A percentile compares a stretch with the other conserved stretches of the same genome.
phyloP scores from a whole-genome alignment of 2,329 filamentous ascomycete genomes.

The Cladophialophora exuberans region DNA sequence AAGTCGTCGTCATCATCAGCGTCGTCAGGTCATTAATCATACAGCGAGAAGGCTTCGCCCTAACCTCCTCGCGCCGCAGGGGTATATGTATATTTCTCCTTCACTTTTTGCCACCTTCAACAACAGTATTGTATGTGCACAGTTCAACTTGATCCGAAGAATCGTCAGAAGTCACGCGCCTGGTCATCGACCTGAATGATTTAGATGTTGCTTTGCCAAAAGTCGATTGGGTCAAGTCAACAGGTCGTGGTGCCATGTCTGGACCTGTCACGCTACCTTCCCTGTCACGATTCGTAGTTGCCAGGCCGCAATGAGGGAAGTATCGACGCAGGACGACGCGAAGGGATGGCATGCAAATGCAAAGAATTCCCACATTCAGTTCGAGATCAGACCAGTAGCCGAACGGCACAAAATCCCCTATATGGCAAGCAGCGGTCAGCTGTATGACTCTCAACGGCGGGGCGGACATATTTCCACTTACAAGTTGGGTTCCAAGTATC shows the following conservation, averaged over 20 bases:
- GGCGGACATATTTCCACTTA: neutral
- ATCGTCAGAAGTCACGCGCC: neutral
- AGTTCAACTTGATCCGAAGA: conserved; percentile 10
- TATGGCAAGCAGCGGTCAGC: neutral
- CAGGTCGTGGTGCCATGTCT: conserved; percentile 1
- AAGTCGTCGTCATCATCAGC: too few relatives aligned
- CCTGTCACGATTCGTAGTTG: conserved; percentile 1
- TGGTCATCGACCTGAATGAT: conserved; percentile 1
- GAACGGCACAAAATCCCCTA: conserved; percentile 45
- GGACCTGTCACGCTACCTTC: neutral
- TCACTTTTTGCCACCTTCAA: neutral
- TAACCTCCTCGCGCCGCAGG: too few relatives aligned
- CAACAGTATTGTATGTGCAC: neutral
- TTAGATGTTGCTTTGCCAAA: neutral
- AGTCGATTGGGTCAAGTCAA: neutral
- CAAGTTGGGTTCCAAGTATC: conserved; percentile 44
- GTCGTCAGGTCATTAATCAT: too few relatives aligned
- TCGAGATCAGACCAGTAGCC: conserved; percentile 48
- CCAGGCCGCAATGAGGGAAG: conserved; percentile 24
- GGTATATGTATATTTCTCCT: too few relatives aligned
- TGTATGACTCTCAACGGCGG: neutral
- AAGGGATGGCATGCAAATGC: conserved; percentile 46
- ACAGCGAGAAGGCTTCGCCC: too few relatives aligned
- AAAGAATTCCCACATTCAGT: conserved; percentile 48
- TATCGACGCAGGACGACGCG: conserved; percentile 27